Evolutionary conservation across 177 flowering plant genomes (phyloP), one percentile per base, ranked within the genome.

Genomic region (Vitis hybrid): DNA sequence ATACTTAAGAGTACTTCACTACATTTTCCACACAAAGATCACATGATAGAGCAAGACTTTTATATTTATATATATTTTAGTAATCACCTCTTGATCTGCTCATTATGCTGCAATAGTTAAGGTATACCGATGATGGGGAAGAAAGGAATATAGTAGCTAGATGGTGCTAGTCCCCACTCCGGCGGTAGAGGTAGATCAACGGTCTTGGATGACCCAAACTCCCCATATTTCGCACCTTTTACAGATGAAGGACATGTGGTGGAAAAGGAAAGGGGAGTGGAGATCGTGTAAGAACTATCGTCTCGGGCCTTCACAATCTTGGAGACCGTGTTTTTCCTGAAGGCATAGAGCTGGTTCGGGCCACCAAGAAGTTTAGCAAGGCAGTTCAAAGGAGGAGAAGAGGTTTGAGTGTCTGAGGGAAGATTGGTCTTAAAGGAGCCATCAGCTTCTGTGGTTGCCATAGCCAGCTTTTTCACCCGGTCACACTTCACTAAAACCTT

Each of bases 81-180:
- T 39, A 39, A 5, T 7, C 6, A 3, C 45, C 6, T 39, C 45
- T 39, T 39, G 45, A 39, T 39, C 45, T 7, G 45, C 45, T 5
- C 45, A 39, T 54, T 54, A 54, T 54, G 57, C 57, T 54, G 57
- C 57, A 13, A 30, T 26, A 26, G 30, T 78, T 68, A 88, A 7
- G 93, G 93, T 58, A 91, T 83, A 15, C 94, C 97, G 5, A 91
- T 88, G 72, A 89, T 89, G 78, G 92, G 93, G 48, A 88, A 2
- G 77, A 85, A 77, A 2, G 92, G 92, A 50, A 83, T 0, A 50
- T 89, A 89, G 73, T 86, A 89, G 80, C 94, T 89, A 23, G 90
- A 52, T 8, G 97, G 97, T n/a, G 97, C 83, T 0, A 91, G 51
- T 5, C 97, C 97, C 94, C 94, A 91, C 73, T 89, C 92, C 4